Evolutionary conservation across 2,329 filamentous ascomycete genomes (phyloP).

Genomic region (Talaromyces sp.): DNA sequence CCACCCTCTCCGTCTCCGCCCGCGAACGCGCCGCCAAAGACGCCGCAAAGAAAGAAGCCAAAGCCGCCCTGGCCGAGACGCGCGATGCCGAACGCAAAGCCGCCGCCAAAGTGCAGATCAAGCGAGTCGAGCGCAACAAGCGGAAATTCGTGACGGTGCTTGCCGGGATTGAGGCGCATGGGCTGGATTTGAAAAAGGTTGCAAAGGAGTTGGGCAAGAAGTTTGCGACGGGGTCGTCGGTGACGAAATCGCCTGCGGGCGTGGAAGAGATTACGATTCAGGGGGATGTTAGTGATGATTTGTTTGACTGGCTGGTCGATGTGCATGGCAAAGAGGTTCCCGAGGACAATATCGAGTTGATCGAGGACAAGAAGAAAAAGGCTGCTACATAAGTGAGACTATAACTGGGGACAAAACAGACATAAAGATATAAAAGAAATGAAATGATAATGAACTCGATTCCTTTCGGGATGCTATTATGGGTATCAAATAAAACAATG

Average conservation of each 20-base stretch:
- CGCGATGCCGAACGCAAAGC: constrained; percentile 80
- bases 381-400: background rate
- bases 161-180: constrained; percentile 84
- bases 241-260: constrained; percentile 80
- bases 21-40: constrained; percentile 95
- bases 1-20: constrained; percentile 80
- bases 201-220: constrained; percentile 98
- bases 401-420: background rate
- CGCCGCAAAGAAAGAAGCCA: constrained; percentile 92
- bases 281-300: constrained; percentile 91
- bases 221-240: constrained; percentile 88
- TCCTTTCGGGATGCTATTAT: background rate
- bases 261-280: constrained; percentile 97
- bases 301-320: constrained; percentile 84
- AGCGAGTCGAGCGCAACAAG: constrained; percentile 97
- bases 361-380: constrained; percentile 90
- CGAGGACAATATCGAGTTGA: constrained; percentile 88
- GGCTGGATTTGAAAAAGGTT: constrained; percentile 89
- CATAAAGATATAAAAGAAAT: background rate
- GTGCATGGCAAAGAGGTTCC: constrained; percentile 80
- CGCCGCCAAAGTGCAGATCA: constrained; percentile 79
- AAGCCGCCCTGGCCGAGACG: constrained; percentile 80
- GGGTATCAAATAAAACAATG: background rate
- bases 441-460: background rate
- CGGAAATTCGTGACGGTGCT: constrained; percentile 93